Percentiles rank a stretch among this genome's conserved stretches.
These are phyloP conservation scores for Gryganskiella cystojenkinii DNA, from an alignment of 192 early-diverging fungal genomes.

Conservation along the genomic window DNA sequence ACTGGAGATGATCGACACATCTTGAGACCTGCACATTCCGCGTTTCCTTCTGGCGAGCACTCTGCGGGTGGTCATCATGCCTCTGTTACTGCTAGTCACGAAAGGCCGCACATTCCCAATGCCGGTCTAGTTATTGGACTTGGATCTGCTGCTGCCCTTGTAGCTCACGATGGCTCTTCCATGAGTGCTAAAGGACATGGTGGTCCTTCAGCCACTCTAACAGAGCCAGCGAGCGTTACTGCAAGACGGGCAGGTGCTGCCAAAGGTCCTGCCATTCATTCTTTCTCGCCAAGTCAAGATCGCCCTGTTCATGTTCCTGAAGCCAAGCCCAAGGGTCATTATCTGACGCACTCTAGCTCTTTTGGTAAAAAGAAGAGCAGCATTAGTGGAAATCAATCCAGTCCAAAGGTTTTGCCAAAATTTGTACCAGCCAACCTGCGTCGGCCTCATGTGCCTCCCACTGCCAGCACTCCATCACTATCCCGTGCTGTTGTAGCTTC, in stretches of 20 bases:
- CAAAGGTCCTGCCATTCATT: neutral
- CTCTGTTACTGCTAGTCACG: too few species aligned
- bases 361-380: slow-evolving; percentile 1
- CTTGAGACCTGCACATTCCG: neutral
- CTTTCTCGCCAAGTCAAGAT: slow-evolving; percentile 46
- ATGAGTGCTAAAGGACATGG: too few species aligned
- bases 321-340: slow-evolving; percentile 10
- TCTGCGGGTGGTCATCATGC: too few species aligned
- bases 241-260: neutral
- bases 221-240: neutral
- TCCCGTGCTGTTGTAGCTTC: too few species aligned
- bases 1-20: neutral
- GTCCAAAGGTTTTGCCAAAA: neutral
- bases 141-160: too few species aligned
- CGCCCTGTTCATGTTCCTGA: slow-evolving; percentile 28
- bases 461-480: neutral
- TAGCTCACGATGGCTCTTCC: too few species aligned
- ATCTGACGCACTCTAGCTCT: slow-evolving; percentile 1
- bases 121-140: too few species aligned
- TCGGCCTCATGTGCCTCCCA: slow-evolving; percentile 20
- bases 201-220: too few species aligned
- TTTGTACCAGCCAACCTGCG: slow-evolving; percentile 9
- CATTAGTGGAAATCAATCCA: neutral
- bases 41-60: neutral
- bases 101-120: too few species aligned